phyloP scores from a whole-genome alignment of 352 stramenopile species.

The Pythium sp. region DNA sequence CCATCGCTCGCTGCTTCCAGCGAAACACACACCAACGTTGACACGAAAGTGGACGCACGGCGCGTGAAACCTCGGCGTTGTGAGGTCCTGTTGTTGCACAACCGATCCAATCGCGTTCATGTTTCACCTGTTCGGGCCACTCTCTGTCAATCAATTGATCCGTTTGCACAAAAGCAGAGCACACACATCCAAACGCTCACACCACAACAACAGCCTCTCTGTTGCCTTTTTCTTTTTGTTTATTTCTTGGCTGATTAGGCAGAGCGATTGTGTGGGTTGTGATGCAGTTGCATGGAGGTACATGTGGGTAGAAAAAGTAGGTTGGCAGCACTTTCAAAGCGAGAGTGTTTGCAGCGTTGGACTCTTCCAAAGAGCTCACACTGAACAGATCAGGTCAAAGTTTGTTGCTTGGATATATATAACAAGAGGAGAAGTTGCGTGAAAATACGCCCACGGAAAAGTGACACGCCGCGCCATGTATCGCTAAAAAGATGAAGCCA shows the following conservation, averaged over 20 bases:
- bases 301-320: conserved; percentile 6
- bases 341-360: conserved; percentile 4
- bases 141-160: not conserved
- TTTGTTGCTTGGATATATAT: not conserved
- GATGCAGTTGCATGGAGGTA: conserved; percentile 6
- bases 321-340: not conserved
- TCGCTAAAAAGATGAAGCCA: not conserved
- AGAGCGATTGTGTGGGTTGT: not conserved
- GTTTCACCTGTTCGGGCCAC: not conserved
- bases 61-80: too few species aligned
- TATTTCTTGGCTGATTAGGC: not conserved
- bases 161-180: not conserved
- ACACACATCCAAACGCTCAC: not conserved
- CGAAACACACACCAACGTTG: not conserved
- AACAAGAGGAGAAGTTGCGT: too few species aligned
- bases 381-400: not conserved
- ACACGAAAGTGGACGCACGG: not conserved
- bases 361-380: not conserved
- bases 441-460: not conserved
- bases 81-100: not conserved
- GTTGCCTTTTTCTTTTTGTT: conserved; percentile 1
- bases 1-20: not conserved
- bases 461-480: not conserved
- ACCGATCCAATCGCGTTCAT: not conserved
- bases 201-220: not conserved